Evolutionary conservation across 2,329 filamentous ascomycete genomes (phyloP), one percentile per base, ranked within the genome.

Genomic region (Talaromyces islandicus): DNA sequence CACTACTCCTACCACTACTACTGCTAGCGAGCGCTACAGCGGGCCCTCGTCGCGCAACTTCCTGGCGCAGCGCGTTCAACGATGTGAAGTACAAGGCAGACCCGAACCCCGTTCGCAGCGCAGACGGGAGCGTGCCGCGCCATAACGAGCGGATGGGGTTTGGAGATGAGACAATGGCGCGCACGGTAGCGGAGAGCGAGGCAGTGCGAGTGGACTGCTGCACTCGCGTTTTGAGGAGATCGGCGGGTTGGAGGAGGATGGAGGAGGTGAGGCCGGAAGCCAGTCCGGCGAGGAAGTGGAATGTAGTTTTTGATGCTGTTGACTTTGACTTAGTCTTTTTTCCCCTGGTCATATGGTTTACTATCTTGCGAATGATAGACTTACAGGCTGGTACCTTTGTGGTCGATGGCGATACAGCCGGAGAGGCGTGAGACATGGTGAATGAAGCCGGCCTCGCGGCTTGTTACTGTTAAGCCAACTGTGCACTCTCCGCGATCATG

Each of bases 151-250:
- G 83, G 64, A 96, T 79, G 4, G 89, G 87, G 10, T 85, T 79
- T 1, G 84, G 84, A 24, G 84, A 86, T 66, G 79, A 78, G 64
- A 88, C 83, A 70, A 96, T 91, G 35, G 85, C 79, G 68, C 85
- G 85, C 62, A 96, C 79, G 19, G 89, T 89, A 25, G 80, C 78
- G 57, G 85, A 75, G 60, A 97, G 84, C 2, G 91, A 86, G 65
- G 85, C 83, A 50, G 84, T 82, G 62, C 75, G 64, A 54, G 86
- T 86, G 35, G 90, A 91, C 75, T 97, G 94, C 73, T 99, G 94
- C 46, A 97, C 88, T 53, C 94, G 88, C 30, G 94, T 99, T 77
- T 99, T 99, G 72, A 99, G 86, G 4, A 99, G 87, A 77, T 99
- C 94, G 69, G 94, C 89, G 27, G 94, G 94, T 75, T 99, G 94